phyloP scores from a whole-genome alignment of 345 rosid species.

The rapeseed (Brassica napus) region DNA sequence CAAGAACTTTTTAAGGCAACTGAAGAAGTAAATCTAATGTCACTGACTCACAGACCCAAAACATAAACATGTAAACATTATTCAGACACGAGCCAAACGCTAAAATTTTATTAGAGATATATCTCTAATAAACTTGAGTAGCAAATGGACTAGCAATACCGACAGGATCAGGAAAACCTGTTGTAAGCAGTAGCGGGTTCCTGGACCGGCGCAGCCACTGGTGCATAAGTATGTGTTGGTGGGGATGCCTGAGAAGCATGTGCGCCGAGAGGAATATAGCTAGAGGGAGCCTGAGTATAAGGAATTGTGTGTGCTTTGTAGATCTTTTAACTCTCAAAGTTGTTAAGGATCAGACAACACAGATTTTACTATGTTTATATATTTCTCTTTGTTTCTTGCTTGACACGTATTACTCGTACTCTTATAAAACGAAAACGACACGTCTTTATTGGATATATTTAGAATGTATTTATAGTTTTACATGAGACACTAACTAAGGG shows the following conservation, averaged over 20 bases:
- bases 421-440: too few relatives aligned
- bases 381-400: background rate
- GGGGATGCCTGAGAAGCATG: slow-evolving; percentile 69
- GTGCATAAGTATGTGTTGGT: slow-evolving; percentile 62
- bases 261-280: slow-evolving; percentile 54
- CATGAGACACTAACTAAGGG: too few relatives aligned
- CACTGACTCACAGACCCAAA: slow-evolving; percentile 4
- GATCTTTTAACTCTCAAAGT: too few relatives aligned
- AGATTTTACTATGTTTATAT: too few relatives aligned
- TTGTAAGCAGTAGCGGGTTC: slow-evolving; percentile 56
- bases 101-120: slow-evolving; percentile 3
- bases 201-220: slow-evolving; percentile 52
- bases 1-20: background rate
- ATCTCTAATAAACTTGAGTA: background rate
- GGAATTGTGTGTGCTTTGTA: slow-evolving; percentile 40
- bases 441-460: too few relatives aligned
- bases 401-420: background rate
- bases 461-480: too few relatives aligned
- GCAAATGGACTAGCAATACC: background rate
- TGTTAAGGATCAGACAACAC: too few relatives aligned
- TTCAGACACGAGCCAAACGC: slow-evolving; percentile 16
- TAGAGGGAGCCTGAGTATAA: background rate
- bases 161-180: slow-evolving; percentile 48
- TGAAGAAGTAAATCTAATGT: slow-evolving; percentile 6
- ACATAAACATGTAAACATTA: background rate